Evolutionary conservation across 2,329 filamentous ascomycete species (phyloP).

Genomic region (Stachybotrys chartarum): DNA sequence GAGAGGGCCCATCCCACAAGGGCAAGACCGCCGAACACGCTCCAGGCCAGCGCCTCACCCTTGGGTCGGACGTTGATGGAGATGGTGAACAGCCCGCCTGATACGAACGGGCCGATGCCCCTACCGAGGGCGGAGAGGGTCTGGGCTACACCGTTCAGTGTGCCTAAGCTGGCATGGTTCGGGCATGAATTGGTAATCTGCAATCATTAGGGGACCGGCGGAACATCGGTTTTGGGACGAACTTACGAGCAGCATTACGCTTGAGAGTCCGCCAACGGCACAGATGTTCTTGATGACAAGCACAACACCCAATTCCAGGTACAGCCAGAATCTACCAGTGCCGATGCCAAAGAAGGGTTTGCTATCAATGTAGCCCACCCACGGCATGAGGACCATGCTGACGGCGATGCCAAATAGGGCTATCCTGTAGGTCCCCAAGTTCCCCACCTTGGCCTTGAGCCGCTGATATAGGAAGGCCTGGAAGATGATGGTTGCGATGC

Average conservation of each 20-base stretch:
- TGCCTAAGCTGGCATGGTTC: conserved; percentile 77
- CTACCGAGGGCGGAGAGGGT: conserved; percentile 87
- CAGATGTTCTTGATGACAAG: conserved; percentile 86
- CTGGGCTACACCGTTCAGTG: conserved; percentile 88
- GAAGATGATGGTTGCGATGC: conserved; percentile 79
- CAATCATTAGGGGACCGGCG: conserved; percentile 2
- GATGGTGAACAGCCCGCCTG: conserved; percentile 77
- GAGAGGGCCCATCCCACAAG: conserved; percentile 75
- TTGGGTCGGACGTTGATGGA: conserved; percentile 67
- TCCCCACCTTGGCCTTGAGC: conserved; percentile 72
- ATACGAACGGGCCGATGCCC: conserved; percentile 81
- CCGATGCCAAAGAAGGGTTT: conserved; percentile 49
- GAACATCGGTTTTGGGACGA: background rate
- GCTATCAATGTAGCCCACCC: conserved; percentile 69
- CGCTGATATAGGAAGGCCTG: conserved; percentile 80
- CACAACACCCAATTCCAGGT: conserved; percentile 71
- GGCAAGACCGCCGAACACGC: conserved; percentile 76
- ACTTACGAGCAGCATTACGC: conserved; percentile 76
- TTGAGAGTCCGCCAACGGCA: conserved; percentile 81
- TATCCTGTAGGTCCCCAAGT: conserved; percentile 74
- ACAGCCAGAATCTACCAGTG: conserved; percentile 63
- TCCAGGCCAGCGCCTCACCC: conserved; percentile 81
- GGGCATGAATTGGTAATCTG: conserved; percentile 92
- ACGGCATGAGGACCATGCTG: conserved; percentile 83
- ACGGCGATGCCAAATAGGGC: conserved; percentile 74